These are phyloP conservation scores for Hortiboletus campestris DNA, from an alignment of 768 basidiomycete genomes.

Conservation along the genomic window DNA sequence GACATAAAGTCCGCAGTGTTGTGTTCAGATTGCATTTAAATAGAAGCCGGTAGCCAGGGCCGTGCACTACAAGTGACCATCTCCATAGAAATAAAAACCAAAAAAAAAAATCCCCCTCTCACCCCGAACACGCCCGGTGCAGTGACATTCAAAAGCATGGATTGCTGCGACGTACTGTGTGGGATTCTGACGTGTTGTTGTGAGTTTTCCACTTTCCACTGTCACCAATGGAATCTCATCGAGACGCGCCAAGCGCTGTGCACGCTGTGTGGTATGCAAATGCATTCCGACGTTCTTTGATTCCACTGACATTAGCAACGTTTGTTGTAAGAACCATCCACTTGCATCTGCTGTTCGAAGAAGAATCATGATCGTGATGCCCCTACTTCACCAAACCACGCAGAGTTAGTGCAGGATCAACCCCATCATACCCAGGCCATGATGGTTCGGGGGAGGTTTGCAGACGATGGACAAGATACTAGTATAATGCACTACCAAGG, in stretches of 20 bases:
- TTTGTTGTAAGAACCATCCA: constrained; percentile 5
- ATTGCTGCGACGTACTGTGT: constrained; percentile 25
- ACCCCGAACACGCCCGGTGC: neutral
- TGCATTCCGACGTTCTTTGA: neutral
- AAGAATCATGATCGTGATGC: constrained; percentile 2
- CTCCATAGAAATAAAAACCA: neutral
- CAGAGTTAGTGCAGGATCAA: constrained; percentile 17
- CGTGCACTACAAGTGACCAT: neutral
- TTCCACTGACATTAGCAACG: neutral
- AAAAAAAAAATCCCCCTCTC: neutral
- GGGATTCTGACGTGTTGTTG: constrained; percentile 22
- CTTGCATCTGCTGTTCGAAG: constrained; percentile 19
- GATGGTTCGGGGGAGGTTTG: constrained; percentile 14
- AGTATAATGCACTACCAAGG: constrained; percentile 16
- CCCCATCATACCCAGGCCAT: constrained; percentile 11
- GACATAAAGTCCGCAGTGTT: neutral
- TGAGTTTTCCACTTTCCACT: neutral
- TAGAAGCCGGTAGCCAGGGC: neutral
- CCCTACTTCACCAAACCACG: neutral
- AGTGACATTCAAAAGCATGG: constrained; percentile 9
- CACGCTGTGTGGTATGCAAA: constrained; percentile 15
- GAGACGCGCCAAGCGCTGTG: constrained; percentile 3
- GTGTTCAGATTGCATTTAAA: neutral
- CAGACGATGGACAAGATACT: constrained; percentile 5
- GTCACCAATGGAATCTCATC: neutral